A percentile compares a stretch with the other conserved stretches of the same genome.
These are phyloP conservation scores for Aschersonia sp. DNA, from an alignment of 2,329 filamentous ascomycete genomes.

Conservation along the genomic window DNA sequence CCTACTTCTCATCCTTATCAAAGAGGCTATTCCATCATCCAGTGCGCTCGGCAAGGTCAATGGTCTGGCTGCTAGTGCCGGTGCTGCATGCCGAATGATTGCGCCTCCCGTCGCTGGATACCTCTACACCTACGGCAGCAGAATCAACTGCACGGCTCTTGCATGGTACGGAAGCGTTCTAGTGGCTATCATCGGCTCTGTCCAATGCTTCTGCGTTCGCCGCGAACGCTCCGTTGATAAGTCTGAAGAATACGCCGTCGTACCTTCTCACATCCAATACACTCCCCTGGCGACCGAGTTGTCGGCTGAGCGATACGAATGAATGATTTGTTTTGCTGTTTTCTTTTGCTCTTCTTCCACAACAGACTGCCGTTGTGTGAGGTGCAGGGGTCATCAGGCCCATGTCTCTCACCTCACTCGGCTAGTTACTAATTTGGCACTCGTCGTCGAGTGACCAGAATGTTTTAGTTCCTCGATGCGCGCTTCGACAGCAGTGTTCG, in stretches of 20 bases:
- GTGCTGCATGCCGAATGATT: constrained; percentile 51
- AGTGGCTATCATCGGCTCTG: constrained; percentile 38
- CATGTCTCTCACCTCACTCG: background rate
- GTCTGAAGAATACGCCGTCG: constrained; percentile 14
- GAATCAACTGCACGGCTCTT: constrained; percentile 42
- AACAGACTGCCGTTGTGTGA: background rate
- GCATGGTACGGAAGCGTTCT: constrained; percentile 49
- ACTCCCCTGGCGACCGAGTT: constrained; percentile 14
- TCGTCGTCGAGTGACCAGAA: constrained; percentile 4
- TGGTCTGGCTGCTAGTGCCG: constrained; percentile 49
- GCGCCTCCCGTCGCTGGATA: constrained; percentile 51
- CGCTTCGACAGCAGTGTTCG: constrained; percentile 1
- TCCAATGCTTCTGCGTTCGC: constrained; percentile 44
- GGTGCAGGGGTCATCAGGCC: constrained; percentile 1
- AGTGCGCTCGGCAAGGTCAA: constrained; percentile 49
- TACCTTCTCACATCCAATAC: constrained; percentile 5
- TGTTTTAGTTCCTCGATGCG: constrained; percentile 7
- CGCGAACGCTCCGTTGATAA: constrained; percentile 12
- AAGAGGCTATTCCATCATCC: constrained; percentile 45
- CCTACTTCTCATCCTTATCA: constrained; percentile 51
- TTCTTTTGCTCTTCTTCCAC: background rate
- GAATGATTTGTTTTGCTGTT: background rate
- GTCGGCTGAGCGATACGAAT: constrained; percentile 11
- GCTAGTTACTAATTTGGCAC: constrained; percentile 5
- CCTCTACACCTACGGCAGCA: constrained; percentile 45